phyloP scores from a whole-genome alignment of 2,329 filamentous ascomycete species.

The Dissoconium aciculare region DNA sequence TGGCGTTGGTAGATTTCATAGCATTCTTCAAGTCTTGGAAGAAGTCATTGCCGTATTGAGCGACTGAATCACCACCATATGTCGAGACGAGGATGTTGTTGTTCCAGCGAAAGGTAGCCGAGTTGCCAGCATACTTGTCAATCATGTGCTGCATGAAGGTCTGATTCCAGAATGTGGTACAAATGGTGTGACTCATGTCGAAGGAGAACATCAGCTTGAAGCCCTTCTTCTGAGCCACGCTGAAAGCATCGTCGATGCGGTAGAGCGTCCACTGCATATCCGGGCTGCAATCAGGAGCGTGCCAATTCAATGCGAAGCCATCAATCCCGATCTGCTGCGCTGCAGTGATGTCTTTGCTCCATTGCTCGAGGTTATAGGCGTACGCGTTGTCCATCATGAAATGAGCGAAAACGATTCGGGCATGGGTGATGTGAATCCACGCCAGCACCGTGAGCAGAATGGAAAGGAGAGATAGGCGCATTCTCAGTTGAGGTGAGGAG shows the following conservation, averaged over 20 bases:
- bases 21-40: slow-evolving; percentile 23
- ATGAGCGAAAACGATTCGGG: slow-evolving; percentile 23
- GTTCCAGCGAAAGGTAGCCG: slow-evolving; percentile 25
- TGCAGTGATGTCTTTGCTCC: slow-evolving; percentile 22
- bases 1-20: slow-evolving; percentile 19
- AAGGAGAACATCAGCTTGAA: slow-evolving; percentile 27
- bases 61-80: slow-evolving; percentile 22
- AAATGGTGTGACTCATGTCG: slow-evolving; percentile 25
- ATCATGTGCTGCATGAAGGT: slow-evolving; percentile 24
- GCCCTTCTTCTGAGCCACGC: slow-evolving; percentile 20
- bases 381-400: slow-evolving; percentile 26
- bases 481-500: too few relatives aligned
- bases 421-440: slow-evolving; percentile 15
- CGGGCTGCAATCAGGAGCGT: slow-evolving; percentile 22
- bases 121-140: slow-evolving; percentile 20
- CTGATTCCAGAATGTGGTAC: slow-evolving; percentile 25
- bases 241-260: slow-evolving; percentile 25
- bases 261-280: slow-evolving; percentile 21
- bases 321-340: slow-evolving; percentile 24
- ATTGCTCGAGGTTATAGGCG: slow-evolving; percentile 22
- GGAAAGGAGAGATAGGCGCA: slow-evolving; percentile 10
- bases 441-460: slow-evolving; percentile 14
- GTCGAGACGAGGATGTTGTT: slow-evolving; percentile 25
- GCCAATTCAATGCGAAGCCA: slow-evolving; percentile 26
- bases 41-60: slow-evolving; percentile 24